A percentile compares a stretch with the other conserved stretches of the same genome.
These are phyloP conservation scores for Dysphania ambrosioides DNA, from an alignment of 148 eudicot species.

Conservation along the genomic window DNA sequence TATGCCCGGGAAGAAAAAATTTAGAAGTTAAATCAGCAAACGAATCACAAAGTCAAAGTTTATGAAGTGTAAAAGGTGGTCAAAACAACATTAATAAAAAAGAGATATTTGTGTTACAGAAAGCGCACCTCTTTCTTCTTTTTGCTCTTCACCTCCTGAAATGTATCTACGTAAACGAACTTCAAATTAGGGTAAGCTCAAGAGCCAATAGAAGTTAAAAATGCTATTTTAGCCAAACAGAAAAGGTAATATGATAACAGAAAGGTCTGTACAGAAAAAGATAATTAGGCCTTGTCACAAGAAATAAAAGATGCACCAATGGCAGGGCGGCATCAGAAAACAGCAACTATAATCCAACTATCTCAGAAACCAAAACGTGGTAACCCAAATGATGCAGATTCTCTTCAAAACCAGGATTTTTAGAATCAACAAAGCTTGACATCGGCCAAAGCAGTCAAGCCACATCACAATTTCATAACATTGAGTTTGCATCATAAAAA, in stretches of 20 bases:
- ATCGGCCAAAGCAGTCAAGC: too few species aligned
- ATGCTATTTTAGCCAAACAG: neutral
- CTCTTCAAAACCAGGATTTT: too few species aligned
- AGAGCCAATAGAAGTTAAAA: constrained; percentile 9
- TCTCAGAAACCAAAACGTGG: too few species aligned
- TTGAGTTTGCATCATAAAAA: too few species aligned
- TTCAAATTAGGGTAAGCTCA: constrained; percentile 34
- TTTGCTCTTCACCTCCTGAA: constrained; percentile 99
- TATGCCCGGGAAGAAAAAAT: neutral
- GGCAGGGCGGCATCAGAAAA: neutral
- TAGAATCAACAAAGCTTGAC: too few species aligned
- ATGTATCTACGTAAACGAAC: constrained; percentile 62
- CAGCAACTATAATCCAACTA: too few species aligned
- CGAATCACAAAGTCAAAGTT: neutral
- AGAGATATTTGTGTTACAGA: constrained; percentile 11
- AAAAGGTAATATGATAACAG: too few species aligned
- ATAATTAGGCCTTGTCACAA: too few species aligned
- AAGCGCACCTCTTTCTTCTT: constrained; percentile 96
- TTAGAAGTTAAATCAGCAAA: neutral
- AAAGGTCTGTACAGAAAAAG: too few species aligned
- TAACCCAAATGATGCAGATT: too few species aligned
- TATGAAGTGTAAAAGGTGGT: neutral
- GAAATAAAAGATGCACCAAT: neutral
- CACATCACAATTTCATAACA: too few species aligned
- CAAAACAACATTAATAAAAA: constrained; percentile 2